Evolutionary conservation across 2,329 filamentous ascomycete species (phyloP).

Genomic region (Neopestalotiopsis clavispora): DNA sequence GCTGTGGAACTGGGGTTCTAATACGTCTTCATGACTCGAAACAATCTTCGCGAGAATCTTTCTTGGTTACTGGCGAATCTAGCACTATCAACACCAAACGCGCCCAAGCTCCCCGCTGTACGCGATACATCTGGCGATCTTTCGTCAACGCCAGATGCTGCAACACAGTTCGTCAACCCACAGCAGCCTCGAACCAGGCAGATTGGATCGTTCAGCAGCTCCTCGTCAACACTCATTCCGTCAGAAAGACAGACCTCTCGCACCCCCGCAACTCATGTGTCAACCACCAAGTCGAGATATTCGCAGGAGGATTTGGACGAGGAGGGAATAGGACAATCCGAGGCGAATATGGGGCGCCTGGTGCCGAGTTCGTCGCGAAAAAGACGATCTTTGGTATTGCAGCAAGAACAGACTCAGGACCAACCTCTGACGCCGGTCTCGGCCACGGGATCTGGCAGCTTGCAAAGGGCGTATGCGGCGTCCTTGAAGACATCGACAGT

Average conservation of each 20-base stretch:
- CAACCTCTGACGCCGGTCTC: constrained; percentile 48
- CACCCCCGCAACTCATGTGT: constrained; percentile 28
- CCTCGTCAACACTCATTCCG: constrained; percentile 16
- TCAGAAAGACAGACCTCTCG: constrained; percentile 22
- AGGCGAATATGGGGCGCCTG: constrained; percentile 49
- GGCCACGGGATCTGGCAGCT: constrained; percentile 35
- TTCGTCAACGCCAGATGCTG: constrained; percentile 27
- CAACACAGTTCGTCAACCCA: constrained; percentile 19
- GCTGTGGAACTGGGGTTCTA: constrained; percentile 40
- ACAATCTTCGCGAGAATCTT: constrained; percentile 63
- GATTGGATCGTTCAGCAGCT: not conserved
- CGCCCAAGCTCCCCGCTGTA: constrained; percentile 41
- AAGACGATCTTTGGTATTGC: constrained; percentile 49
- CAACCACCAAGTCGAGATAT: constrained; percentile 22
- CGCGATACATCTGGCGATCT: constrained; percentile 29
- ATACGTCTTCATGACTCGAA: constrained; percentile 64
- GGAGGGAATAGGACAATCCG: constrained; percentile 28
- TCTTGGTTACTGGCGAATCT: constrained; percentile 60
- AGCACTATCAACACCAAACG: constrained; percentile 43
- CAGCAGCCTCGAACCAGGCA: not conserved
- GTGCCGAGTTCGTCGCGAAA: constrained; percentile 49
- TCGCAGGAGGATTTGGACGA: constrained; percentile 25
- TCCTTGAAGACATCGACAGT: constrained; percentile 32
- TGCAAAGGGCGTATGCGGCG: constrained; percentile 41
- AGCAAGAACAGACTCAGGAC: constrained; percentile 45